Conservation (phyloP, 352 stramenopile genomes). For the Phytophthora pistaciae region DNA sequence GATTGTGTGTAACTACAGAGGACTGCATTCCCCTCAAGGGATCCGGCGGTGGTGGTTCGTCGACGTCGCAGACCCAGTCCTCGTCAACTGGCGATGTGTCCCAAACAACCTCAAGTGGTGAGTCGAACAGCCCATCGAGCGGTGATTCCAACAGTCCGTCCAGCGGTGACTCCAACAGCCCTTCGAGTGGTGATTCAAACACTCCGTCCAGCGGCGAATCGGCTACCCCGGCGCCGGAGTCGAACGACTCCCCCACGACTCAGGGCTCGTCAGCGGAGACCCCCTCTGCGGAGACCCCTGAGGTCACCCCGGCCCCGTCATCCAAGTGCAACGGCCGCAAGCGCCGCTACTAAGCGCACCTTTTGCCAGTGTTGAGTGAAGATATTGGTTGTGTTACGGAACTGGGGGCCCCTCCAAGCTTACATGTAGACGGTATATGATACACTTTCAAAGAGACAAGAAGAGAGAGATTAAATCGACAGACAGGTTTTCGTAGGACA, state of each 20-base stretch:
- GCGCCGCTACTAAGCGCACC: slow-evolving; percentile 19
- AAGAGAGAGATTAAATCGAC: too few species aligned
- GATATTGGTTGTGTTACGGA: slow-evolving; percentile 17
- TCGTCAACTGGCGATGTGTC: slow-evolving; percentile 2
- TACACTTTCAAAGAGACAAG: slow-evolving; percentile 4
- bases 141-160: slow-evolving; percentile 7
- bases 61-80: slow-evolving; percentile 1
- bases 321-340: slow-evolving; percentile 37
- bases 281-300: slow-evolving; percentile 16
- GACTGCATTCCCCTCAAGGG: slow-evolving; percentile 16
- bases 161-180: neutral
- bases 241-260: slow-evolving; percentile 6
- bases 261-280: slow-evolving; percentile 17
- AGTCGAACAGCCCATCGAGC: slow-evolving; percentile 7
- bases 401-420: neutral
- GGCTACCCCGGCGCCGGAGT: slow-evolving; percentile 9
- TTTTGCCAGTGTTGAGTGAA: slow-evolving; percentile 29
- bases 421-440: slow-evolving; percentile 24
- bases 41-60: slow-evolving; percentile 8
- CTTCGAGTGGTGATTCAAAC: neutral
- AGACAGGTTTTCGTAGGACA: too few species aligned
- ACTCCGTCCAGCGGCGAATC: slow-evolving; percentile 4
- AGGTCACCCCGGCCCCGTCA: slow-evolving; percentile 29
- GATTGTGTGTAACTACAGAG: slow-evolving; percentile 9
- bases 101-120: neutral